phyloP scores from a whole-genome alignment of 345 rosid species.

The Microthlaspi erraticum region DNA sequence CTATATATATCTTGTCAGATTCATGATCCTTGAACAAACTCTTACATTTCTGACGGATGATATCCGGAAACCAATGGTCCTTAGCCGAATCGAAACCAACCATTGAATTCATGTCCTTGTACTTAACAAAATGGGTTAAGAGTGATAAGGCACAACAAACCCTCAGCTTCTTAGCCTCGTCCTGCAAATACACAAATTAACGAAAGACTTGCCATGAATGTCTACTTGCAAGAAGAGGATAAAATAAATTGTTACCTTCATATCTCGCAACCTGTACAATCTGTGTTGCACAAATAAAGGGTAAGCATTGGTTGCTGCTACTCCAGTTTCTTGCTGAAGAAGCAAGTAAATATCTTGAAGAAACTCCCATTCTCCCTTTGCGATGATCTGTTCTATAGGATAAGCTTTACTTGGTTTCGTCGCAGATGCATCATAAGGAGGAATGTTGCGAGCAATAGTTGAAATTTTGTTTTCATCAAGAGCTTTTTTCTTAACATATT shows the following conservation, averaged over 20 bases:
- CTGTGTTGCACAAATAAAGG: constrained; percentile 79
- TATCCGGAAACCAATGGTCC: constrained; percentile 63
- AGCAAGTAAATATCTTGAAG: constrained; percentile 60
- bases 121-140: constrained; percentile 78
- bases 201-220: neutral
- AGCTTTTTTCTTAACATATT: constrained; percentile 59
- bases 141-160: constrained; percentile 55
- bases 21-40: constrained; percentile 57
- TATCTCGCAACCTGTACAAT: constrained; percentile 55
- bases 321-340: constrained; percentile 45
- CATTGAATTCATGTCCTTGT: constrained; percentile 65
- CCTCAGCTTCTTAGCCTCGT: constrained; percentile 56
- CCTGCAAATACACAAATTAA: constrained; percentile 47
- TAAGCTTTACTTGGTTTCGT: constrained; percentile 65
- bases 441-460: constrained; percentile 64
- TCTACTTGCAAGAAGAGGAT: constrained; percentile 14
- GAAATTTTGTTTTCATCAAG: constrained; percentile 52
- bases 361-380: constrained; percentile 66
- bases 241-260: constrained; percentile 51
- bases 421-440: constrained; percentile 68
- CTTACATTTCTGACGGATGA: constrained; percentile 56
- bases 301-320: constrained; percentile 46
- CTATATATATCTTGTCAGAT: constrained; percentile 50
- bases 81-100: constrained; percentile 60
- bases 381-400: constrained; percentile 78